A percentile compares a stretch with the other conserved stretches of the same genome.
phyloP scores from a whole-genome alignment of 352 stramenopile genomes.

The Discostella stelligera region DNA sequence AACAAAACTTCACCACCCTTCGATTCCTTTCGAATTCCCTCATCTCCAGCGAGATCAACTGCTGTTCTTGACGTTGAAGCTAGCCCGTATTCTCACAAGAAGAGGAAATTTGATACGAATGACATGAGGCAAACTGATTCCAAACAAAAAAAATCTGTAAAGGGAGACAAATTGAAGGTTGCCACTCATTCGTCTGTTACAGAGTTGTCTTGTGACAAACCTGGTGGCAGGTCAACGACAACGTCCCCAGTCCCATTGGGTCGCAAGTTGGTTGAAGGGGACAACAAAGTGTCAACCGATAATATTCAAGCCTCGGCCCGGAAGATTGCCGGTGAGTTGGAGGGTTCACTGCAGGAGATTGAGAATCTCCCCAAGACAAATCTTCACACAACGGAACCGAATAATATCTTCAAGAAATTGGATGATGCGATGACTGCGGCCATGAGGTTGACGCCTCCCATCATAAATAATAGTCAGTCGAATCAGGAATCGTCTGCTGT shows the following conservation, averaged over 20 bases:
- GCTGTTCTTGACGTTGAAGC: background rate
- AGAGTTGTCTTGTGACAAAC: background rate
- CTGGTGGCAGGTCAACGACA: no score
- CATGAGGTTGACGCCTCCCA: no score
- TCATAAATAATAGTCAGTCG: no score
- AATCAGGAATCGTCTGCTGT: background rate
- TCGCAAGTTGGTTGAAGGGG: no score
- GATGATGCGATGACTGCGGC: background rate
- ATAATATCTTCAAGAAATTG: background rate
- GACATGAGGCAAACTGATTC: background rate
- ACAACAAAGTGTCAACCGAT: no score
- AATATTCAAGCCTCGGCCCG: no score
- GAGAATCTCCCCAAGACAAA: no score
- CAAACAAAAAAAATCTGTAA: background rate
- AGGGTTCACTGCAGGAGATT: no score
- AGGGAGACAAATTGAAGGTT: background rate
- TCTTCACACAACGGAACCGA: no score
- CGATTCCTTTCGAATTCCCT: background rate
- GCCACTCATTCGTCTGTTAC: background rate
- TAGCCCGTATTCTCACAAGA: background rate
- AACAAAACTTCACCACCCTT: background rate
- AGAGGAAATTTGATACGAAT: background rate
- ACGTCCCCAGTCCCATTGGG: no score
- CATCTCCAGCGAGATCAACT: background rate
- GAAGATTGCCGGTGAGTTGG: no score